These are phyloP conservation scores for Backusella tarrabulga DNA, from an alignment of 192 early-diverging fungal species.

Conservation along the genomic window DNA sequence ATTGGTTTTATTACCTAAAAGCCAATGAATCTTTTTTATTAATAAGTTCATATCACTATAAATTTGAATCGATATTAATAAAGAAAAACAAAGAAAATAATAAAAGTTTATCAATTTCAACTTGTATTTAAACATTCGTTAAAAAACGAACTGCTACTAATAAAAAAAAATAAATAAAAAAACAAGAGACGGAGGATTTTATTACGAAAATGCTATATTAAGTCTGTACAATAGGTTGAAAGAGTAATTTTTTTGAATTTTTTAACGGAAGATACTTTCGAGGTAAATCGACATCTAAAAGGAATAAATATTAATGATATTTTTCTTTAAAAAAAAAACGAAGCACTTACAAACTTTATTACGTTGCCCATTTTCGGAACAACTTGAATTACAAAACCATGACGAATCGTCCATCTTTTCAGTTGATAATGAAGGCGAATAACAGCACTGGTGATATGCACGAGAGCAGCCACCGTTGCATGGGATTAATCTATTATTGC, in stretches of 20 bases:
- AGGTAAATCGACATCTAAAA: conserved; percentile 25
- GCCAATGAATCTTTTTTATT: neutral
- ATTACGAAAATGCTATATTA: neutral
- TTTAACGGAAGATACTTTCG: conserved; percentile 27
- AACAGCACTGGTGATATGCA: conserved; percentile 20
- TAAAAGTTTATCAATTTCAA: neutral
- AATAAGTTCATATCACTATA: neutral
- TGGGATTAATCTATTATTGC: neutral
- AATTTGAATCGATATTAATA: neutral
- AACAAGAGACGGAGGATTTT: neutral
- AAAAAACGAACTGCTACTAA: neutral
- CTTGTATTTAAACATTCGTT: neutral
- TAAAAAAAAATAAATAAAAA: neutral
- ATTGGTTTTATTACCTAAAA: neutral
- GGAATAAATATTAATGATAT: neutral
- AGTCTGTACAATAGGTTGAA: neutral
- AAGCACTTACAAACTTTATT: conserved; percentile 18
- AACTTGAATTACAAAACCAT: conserved; percentile 20
- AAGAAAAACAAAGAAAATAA: neutral
- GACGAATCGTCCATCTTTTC: neutral
- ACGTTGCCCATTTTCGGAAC: conserved; percentile 3
- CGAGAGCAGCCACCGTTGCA: conserved; percentile 26
- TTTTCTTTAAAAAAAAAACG: neutral
- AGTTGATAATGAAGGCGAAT: neutral
- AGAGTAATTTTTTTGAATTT: conserved; percentile 8